Percentiles rank a stretch among this genome's conserved stretches.
These are phyloP conservation scores for Coccomyxa sp. DNA, from an alignment of 139 green algal genomes.

Conservation along the genomic window DNA sequence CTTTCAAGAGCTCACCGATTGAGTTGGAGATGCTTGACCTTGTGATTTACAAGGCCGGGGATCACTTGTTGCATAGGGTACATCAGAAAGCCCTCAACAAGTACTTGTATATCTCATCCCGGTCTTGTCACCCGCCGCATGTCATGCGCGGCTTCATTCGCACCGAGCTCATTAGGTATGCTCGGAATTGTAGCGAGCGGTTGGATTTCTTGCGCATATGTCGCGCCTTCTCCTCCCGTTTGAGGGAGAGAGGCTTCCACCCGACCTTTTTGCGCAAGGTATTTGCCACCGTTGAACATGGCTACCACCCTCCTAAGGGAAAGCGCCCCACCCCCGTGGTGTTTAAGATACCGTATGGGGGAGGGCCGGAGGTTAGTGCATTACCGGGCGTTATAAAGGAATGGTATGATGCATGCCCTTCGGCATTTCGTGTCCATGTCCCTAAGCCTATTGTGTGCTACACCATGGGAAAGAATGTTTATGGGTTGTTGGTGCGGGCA, in stretches of 20 bases:
- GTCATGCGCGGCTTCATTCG: background rate
- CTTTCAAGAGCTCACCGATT: background rate
- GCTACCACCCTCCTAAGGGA: background rate
- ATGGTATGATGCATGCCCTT: background rate
- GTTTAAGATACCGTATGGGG: background rate
- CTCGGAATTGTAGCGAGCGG: background rate
- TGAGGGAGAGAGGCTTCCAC: background rate
- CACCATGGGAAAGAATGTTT: background rate
- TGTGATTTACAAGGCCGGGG: background rate
- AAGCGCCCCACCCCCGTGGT: background rate
- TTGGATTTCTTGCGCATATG: background rate
- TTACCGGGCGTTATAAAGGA: background rate
- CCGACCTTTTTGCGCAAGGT: background rate
- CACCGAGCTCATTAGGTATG: background rate
- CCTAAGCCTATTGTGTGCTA: background rate
- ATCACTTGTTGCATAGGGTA: background rate
- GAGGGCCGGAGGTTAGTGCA: background rate
- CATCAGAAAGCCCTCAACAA: background rate
- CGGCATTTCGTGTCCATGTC: background rate
- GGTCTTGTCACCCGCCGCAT: background rate
- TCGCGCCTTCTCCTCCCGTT: background rate
- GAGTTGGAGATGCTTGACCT: background rate
- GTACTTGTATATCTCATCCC: background rate
- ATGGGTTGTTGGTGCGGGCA: background rate
- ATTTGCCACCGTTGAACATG: background rate